Evolutionary conservation across 2,329 filamentous ascomycete genomes (phyloP), one percentile per base, ranked within the genome.

Genomic region (Bipolaris zeicola): DNA sequence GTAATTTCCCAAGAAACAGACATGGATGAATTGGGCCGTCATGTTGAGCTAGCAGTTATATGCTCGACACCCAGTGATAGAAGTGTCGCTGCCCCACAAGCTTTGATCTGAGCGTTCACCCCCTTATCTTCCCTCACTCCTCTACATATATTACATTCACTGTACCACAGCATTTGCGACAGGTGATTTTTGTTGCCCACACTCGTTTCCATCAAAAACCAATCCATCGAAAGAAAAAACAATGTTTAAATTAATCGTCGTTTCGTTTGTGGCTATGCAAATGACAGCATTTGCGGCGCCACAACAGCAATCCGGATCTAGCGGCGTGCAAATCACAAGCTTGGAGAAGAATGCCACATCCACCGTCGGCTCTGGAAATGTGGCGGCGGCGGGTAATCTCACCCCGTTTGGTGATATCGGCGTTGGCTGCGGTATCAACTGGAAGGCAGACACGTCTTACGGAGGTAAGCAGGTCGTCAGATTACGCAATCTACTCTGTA

Each of bases 351-450:
- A 60, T 7, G 52, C 41, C 22, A 62, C 42, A 20, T 54, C 54
- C 3, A 60, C 57, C 8, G 36, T 42, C 16, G 60, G 60, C 5
- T n/a, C 3, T 10, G 60, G 50, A 16, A 57, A 55, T 34, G 51
- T 57, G 24, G 60, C 60, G 13, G 57, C 60, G 1, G 54, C 53
- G 3, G 59, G 60, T 13, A 47, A 6, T 18, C 36, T 60, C 8
- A 28, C 47, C 10, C 50, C 57, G n/a, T 62, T 62, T 16, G 57
- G 57, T 28, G 50, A 46, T 6, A 60, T 62, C 22, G 57, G 57
- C 18, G 22, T 54, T 52, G 58, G 59, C 13, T 61, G 59, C 18
- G 56, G 59, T 26, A 43, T 61, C 16, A 57, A 61, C 13, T 61
- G 59, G 59, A 28, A 56, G 33, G 31, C 38, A 13, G 50, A 51